These are phyloP conservation scores for Hysterium pulicare DNA, from an alignment of 2,329 filamentous ascomycete genomes.

Conservation along the genomic window DNA sequence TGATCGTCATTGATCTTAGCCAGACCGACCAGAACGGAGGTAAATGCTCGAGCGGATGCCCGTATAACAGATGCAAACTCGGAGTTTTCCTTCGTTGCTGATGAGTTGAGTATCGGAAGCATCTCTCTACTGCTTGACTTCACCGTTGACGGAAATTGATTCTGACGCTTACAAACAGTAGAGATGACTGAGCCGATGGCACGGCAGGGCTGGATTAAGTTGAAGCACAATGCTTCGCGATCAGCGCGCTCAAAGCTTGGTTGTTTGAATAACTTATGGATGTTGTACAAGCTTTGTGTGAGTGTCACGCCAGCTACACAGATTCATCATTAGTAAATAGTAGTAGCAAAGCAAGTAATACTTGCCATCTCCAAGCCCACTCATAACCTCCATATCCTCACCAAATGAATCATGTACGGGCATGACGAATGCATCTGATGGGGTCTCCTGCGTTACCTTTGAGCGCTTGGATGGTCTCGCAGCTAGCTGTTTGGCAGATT, in stretches of 20 bases:
- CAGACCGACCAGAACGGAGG: slow-evolving; percentile 29
- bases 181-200: slow-evolving; percentile 23
- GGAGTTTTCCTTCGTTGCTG: slow-evolving; percentile 21
- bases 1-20: slow-evolving; percentile 17
- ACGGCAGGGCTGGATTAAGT: slow-evolving; percentile 20
- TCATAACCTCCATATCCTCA: slow-evolving; percentile 24
- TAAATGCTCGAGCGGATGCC: slow-evolving; percentile 29
- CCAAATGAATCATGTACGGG: slow-evolving; percentile 22
- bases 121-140: slow-evolving; percentile 5
- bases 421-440: slow-evolving; percentile 7
- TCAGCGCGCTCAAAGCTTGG: slow-evolving; percentile 5
- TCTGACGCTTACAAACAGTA: slow-evolving; percentile 17
- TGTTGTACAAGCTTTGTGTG: slow-evolving; percentile 24
- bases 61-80: slow-evolving; percentile 25
- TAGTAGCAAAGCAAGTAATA: not conserved
- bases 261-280: slow-evolving; percentile 26
- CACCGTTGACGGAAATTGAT: slow-evolving; percentile 9
- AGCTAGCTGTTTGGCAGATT: slow-evolving; percentile 4
- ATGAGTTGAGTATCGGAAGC: slow-evolving; percentile 6
- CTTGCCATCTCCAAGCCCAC: slow-evolving; percentile 22
- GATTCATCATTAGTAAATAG: not conserved
- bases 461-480: slow-evolving; percentile 13
- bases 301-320: slow-evolving; percentile 18
- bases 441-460: slow-evolving; percentile 9
- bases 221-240: slow-evolving; percentile 20